Conservation (phyloP, 208 protist species). For the Leishmania lainsoni region DNA sequence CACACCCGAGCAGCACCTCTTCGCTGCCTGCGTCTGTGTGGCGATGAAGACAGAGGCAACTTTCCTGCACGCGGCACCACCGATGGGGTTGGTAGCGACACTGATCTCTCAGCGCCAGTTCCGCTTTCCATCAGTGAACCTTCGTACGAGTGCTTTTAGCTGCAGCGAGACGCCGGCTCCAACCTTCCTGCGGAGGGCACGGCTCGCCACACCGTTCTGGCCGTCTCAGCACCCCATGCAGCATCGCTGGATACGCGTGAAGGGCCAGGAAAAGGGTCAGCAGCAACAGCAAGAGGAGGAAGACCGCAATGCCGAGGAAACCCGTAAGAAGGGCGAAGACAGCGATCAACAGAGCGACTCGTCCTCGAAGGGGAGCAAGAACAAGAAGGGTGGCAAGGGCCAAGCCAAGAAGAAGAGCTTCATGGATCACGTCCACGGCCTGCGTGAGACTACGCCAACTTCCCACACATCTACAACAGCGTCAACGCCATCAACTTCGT, state of each 20-base stretch:
- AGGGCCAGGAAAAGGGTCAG: slow-evolving; percentile 9
- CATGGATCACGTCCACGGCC: slow-evolving; percentile 59
- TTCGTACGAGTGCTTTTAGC: not conserved
- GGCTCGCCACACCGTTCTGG: not conserved
- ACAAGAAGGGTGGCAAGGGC: slow-evolving; percentile 26
- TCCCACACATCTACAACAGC: slow-evolving; percentile 92
- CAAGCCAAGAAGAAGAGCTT: slow-evolving; percentile 40
- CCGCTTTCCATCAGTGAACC: not conserved
- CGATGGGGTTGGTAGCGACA: not conserved
- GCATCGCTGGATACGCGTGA: slow-evolving; percentile 27
- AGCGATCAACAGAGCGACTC: not conserved
- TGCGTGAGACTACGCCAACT: slow-evolving; percentile 78
- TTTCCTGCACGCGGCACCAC: not conserved
- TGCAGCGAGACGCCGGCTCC: not conserved
- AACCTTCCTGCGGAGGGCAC: slow-evolving; percentile 9
- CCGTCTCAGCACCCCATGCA: not conserved
- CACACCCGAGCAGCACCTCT: not conserved
- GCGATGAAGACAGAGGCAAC: not conserved
- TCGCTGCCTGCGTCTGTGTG: not conserved
- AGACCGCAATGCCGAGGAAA: not conserved
- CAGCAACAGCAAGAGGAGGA: not conserved
- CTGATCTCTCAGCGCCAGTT: not conserved
- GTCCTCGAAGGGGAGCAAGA: slow-evolving; percentile 7
- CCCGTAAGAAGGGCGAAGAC: not conserved
- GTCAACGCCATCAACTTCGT: slow-evolving; percentile 88